Evolutionary conservation across 805 yeast genomes (phyloP).

Genomic region (Cyberlindnera amylophila): DNA sequence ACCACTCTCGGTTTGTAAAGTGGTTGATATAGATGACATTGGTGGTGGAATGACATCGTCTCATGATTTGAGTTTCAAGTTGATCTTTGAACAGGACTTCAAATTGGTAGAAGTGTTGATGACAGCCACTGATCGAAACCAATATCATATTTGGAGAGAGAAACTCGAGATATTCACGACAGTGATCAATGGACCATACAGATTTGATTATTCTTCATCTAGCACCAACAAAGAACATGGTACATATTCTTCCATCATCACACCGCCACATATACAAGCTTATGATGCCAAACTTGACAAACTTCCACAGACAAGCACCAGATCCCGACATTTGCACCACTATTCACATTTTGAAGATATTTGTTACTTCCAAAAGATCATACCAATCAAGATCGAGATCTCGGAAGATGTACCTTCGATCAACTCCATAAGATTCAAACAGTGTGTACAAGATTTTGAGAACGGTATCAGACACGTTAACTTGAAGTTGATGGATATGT

Average conservation of each 20-base stretch:
- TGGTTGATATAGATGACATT: slow-evolving; percentile 27
- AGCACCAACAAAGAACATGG: slow-evolving; percentile 22
- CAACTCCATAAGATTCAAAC: slow-evolving; percentile 8
- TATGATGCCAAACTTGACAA: slow-evolving; percentile 25
- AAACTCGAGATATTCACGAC: slow-evolving; percentile 28
- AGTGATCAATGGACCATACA: slow-evolving; percentile 32
- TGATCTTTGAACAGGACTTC: slow-evolving; percentile 42
- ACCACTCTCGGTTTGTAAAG: slow-evolving; percentile 38
- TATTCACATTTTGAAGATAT: slow-evolving; percentile 12
- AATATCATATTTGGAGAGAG: slow-evolving; percentile 40
- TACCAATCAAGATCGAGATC: slow-evolving; percentile 21
- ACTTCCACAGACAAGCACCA: not conserved
- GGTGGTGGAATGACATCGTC: slow-evolving; percentile 30
- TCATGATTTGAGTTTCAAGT: slow-evolving; percentile 35
- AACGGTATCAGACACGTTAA: slow-evolving; percentile 5
- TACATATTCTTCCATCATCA: slow-evolving; percentile 19
- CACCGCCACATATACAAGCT: slow-evolving; percentile 20
- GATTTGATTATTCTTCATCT: slow-evolving; percentile 28
- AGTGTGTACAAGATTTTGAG: slow-evolving; percentile 5
- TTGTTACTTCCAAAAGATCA: slow-evolving; percentile 27
- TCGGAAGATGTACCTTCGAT: slow-evolving; percentile 9
- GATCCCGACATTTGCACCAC: slow-evolving; percentile 4
- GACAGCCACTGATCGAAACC: slow-evolving; percentile 31
- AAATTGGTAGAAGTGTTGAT: slow-evolving; percentile 44
- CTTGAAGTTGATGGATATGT: slow-evolving; percentile 21